These are phyloP conservation scores for Wickerhamomyces sp. DNA, from an alignment of 1,139 yeast genomes.

Conservation along the genomic window DNA sequence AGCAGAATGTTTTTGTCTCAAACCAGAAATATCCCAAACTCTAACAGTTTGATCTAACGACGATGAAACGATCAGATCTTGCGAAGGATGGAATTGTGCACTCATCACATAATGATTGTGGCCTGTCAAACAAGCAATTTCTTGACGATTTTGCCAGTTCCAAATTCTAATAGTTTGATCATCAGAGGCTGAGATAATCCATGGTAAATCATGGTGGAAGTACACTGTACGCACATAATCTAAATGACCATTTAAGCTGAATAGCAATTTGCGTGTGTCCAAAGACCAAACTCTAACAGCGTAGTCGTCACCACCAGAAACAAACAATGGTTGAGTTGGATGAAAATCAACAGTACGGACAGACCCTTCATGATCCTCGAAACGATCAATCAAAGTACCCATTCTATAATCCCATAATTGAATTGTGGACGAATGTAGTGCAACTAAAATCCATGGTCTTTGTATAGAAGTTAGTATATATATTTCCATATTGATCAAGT, in stretches of 20 bases:
- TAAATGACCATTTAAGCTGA: slow-evolving; percentile 88
- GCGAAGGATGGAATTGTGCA: slow-evolving; percentile 95
- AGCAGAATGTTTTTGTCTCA: slow-evolving; percentile 94
- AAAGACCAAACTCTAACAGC: slow-evolving; percentile 95
- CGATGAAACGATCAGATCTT: slow-evolving; percentile 91
- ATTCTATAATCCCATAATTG: slow-evolving; percentile 99
- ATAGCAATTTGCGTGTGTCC: slow-evolving; percentile 84
- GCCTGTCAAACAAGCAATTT: slow-evolving; percentile 94
- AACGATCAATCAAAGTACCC: slow-evolving; percentile 96
- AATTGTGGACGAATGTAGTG: slow-evolving; percentile 90
- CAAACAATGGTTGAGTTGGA: slow-evolving; percentile 96
- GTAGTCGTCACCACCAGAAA: slow-evolving; percentile 96
- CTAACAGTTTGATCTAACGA: slow-evolving; percentile 98
- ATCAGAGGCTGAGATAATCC: slow-evolving; percentile 95
- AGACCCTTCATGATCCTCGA: slow-evolving; percentile 98
- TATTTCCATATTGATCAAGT: neutral
- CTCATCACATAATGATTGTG: slow-evolving; percentile 98
- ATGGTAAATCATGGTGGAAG: slow-evolving; percentile 94
- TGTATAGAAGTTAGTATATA: slow-evolving; percentile 9
- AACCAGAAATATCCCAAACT: slow-evolving; percentile 97
- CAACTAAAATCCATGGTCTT: slow-evolving; percentile 94
- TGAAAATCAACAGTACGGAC: slow-evolving; percentile 95
- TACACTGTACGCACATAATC: slow-evolving; percentile 94
- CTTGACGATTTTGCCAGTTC: slow-evolving; percentile 99
- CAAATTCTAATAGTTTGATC: slow-evolving; percentile 98